Evolutionary conservation across 176 grass and related monocot species (phyloP), one percentile per base, ranked within the genome.

Genomic region (Eremochloa ophiuroides): DNA sequence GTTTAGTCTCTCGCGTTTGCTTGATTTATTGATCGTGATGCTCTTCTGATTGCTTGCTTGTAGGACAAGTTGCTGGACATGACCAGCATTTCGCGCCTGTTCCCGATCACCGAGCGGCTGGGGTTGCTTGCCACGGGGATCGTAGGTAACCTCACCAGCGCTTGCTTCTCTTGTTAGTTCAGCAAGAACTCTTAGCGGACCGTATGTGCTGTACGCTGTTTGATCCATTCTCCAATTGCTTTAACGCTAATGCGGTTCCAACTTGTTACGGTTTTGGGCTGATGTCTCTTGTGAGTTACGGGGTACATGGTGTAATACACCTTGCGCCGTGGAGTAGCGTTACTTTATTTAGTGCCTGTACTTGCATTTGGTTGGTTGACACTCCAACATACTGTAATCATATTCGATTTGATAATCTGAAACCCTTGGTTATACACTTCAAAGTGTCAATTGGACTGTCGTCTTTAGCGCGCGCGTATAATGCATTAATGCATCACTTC

Each of bases 1-100:
- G 5, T 10, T 10, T 5, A 7, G 12, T 41, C 14, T 38, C 56
- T 27, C 63, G 25, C 3, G 10, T 39, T 25, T 5, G 60, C 1
- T 58, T 50, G 4, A 62, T 50, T 44, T 8, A 20, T 65, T 13
- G n/a, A 25, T 40, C 25, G 20, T 30, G 35, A 6, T 4, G 34
- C 1, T 66, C 5, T 75, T 20, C 16, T 62, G 63, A 16, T 67
- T 74, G 53, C n/a, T 58, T 58, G 29, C 8, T 62, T 74, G 28
- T 25, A 93, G 91, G 91, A 93, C 79, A 71, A 82, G 35, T 68
- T 93, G 65, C 67, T 80, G 85, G 88, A 90, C 66, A 23, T 40
- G 11, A 41, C 78, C 26, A 85, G 85, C 44, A 39, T 76, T 70
- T 72, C 82, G 41, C 74, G 71, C 77, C 74, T 90, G 74, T 90